Conservation (phyloP, 768 basidiomycete genomes). For the Hydnomerulius pinastri region DNA sequence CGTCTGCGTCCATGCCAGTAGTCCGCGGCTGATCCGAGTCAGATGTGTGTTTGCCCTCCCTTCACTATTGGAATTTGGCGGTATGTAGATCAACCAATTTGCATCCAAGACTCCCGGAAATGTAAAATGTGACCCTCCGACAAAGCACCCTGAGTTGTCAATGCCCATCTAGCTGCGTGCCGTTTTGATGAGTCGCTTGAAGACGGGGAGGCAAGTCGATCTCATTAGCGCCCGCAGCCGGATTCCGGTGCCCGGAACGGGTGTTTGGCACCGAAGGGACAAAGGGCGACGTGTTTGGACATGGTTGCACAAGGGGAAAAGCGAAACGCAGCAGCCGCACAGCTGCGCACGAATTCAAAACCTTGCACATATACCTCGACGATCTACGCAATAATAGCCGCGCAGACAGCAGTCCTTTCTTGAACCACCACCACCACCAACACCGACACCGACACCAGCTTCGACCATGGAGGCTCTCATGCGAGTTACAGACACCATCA, state of each 20-base stretch:
- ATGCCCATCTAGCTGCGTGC: too few relatives aligned
- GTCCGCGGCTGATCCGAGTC: too few relatives aligned
- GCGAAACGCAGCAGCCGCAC: neutral
- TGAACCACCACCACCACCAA: neutral
- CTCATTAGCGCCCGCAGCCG: neutral
- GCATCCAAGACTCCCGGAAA: too few relatives aligned
- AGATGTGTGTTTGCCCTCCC: too few relatives aligned
- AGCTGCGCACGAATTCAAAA: neutral
- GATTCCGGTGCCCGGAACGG: neutral
- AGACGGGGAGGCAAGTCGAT: too few relatives aligned
- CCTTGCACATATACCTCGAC: neutral
- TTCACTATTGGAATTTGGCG: too few relatives aligned
- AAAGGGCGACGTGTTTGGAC: neutral
- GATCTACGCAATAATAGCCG: neutral
- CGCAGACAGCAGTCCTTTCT: neutral
- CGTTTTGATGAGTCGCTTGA: too few relatives aligned
- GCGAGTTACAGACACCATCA: constrained; percentile 68
- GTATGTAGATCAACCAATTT: too few relatives aligned
- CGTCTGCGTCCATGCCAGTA: too few relatives aligned
- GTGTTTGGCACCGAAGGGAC: neutral
- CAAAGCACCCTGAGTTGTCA: too few relatives aligned
- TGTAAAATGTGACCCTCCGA: too few relatives aligned
- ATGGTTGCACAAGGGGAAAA: neutral
- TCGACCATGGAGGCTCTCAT: constrained; percentile 62
- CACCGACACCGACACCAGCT: neutral